These are phyloP conservation scores for Cladosporium sp. DNA, from an alignment of 2,329 filamentous ascomycete species.

Conservation along the genomic window DNA sequence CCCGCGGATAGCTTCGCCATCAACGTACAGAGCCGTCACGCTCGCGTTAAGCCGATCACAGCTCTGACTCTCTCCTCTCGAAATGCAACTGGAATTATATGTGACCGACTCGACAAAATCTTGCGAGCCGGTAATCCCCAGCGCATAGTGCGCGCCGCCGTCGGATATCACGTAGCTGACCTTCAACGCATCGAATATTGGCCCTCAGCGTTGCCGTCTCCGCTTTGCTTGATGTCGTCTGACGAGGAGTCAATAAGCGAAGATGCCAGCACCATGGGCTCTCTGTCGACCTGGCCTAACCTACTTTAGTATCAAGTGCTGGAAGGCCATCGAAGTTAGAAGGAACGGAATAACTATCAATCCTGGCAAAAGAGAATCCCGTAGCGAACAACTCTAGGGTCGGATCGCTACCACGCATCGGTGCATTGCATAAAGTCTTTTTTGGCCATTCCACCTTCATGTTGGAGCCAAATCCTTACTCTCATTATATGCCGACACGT, in stretches of 20 bases:
- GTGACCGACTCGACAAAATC: conserved; percentile 30
- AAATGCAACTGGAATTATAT: conserved; percentile 15
- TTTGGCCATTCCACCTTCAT: too few species aligned
- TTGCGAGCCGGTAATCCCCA: conserved; percentile 20
- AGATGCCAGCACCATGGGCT: conserved; percentile 31
- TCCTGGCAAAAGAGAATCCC: background rate
- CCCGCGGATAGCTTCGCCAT: conserved; percentile 53
- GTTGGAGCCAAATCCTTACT: too few species aligned
- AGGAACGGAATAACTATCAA: background rate
- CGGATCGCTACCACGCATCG: too few species aligned
- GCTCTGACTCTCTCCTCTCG: conserved; percentile 16
- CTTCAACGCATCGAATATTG: conserved; percentile 60
- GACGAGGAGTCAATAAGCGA: conserved; percentile 33
- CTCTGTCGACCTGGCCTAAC: background rate
- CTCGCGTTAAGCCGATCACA: conserved; percentile 15
- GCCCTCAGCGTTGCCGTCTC: conserved; percentile 41
- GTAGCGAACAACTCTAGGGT: too few species aligned
- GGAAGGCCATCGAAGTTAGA: background rate
- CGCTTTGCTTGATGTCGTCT: conserved; percentile 36
- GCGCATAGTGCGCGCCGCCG: conserved; percentile 29
- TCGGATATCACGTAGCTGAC: conserved; percentile 65
- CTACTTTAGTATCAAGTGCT: background rate
- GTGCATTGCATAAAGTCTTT: too few species aligned
- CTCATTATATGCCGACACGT: too few species aligned
- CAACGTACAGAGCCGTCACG: conserved; percentile 40